phyloP scores from a whole-genome alignment of 352 stramenopile species.

The Pythium vanterpoolii region DNA sequence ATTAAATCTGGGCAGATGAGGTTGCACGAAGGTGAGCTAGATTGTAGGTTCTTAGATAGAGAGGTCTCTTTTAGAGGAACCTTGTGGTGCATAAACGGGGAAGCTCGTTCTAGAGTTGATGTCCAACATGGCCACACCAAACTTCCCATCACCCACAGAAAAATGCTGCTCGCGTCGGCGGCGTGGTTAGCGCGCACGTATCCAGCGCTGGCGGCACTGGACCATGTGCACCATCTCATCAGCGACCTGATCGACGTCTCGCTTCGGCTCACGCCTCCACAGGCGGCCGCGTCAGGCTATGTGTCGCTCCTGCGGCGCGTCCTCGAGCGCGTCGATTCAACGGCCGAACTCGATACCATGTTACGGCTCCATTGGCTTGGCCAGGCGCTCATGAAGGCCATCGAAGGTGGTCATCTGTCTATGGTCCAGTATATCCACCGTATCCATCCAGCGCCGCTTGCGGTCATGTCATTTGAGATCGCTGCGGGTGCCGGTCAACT shows the following conservation, averaged over 20 bases:
- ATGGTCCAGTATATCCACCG: constrained; percentile 13
- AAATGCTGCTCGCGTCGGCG: constrained; percentile 6
- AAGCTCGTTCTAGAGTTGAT: neutral
- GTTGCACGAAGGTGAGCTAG: constrained; percentile 16
- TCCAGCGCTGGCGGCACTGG: constrained; percentile 4
- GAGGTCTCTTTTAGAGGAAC: constrained; percentile 1
- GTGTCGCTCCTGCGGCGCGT: constrained; percentile 16
- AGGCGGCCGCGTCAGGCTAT: constrained; percentile 4
- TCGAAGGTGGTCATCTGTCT: constrained; percentile 8
- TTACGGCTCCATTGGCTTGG: constrained; percentile 16
- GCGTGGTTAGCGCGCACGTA: constrained; percentile 6
- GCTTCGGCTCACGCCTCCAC: constrained; percentile 1
- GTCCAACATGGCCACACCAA: neutral
- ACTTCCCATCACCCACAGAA: neutral
- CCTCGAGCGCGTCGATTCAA: neutral
- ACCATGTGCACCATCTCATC: constrained; percentile 11
- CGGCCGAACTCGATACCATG: constrained; percentile 1
- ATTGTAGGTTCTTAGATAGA: neutral
- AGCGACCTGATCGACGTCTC: constrained; percentile 16
- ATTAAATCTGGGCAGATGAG: neutral
- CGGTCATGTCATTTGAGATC: constrained; percentile 9
- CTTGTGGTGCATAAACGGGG: neutral
- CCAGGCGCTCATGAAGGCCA: constrained; percentile 10
- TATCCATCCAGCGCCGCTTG: constrained; percentile 8
- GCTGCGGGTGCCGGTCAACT: constrained; percentile 9